phyloP scores from a whole-genome alignment of 2,329 filamentous ascomycete species.

The Colletotrichum sp. region DNA sequence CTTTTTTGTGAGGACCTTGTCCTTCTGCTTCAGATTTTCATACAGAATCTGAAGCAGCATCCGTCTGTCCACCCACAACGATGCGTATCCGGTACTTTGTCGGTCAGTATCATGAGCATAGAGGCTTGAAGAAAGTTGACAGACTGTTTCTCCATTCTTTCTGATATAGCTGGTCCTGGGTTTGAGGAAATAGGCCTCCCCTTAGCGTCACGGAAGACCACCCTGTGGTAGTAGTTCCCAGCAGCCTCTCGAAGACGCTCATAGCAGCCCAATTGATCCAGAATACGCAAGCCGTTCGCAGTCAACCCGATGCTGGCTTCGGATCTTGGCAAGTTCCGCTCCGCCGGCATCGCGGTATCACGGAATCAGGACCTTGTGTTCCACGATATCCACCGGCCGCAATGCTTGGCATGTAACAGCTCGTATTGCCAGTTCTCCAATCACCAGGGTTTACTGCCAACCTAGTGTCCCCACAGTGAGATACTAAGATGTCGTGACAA shows the following conservation, averaged over 20 bases:
- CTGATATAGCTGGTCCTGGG: neutral
- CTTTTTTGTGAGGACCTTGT: constrained; percentile 16
- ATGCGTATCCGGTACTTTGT: constrained; percentile 28
- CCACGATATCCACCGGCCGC: neutral
- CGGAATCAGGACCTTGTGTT: neutral
- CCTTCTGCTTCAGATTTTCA: constrained; percentile 33
- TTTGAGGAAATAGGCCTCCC: constrained; percentile 23
- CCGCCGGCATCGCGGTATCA: neutral
- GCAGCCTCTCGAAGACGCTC: constrained; percentile 27
- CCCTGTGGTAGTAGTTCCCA: constrained; percentile 5
- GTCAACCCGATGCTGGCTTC: constrained; percentile 46
- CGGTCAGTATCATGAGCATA: neutral
- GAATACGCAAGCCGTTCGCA: constrained; percentile 44
- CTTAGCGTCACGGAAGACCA: neutral
- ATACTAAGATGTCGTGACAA: neutral
- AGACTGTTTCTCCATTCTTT: neutral
- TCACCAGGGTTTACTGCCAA: neutral
- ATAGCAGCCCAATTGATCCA: constrained; percentile 50
- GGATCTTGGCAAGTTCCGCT: neutral
- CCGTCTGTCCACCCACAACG: constrained; percentile 39
- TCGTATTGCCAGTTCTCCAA: neutral
- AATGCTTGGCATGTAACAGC: neutral
- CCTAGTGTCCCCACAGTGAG: neutral
- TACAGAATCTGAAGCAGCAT: constrained; percentile 36
- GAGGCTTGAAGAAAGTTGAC: neutral